phyloP scores from a whole-genome alignment of 2,329 filamentous ascomycete genomes.

The Fusarium drepaniforme region DNA sequence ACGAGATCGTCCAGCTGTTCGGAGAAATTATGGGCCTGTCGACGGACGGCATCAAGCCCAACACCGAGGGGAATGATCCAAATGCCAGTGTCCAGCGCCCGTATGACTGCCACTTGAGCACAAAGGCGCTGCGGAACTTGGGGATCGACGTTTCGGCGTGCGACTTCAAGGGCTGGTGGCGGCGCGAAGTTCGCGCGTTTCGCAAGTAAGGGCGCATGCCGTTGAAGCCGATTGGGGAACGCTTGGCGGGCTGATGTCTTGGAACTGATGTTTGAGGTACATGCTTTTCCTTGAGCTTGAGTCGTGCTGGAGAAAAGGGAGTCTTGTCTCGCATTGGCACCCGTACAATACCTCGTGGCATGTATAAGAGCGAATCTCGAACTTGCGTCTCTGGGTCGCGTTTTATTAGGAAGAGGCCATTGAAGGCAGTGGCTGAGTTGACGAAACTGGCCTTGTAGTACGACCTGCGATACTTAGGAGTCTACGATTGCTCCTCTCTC shows the following conservation, averaged over 20 bases:
- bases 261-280: constrained; percentile 8
- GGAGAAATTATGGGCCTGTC: constrained; percentile 84
- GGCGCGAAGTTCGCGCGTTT: constrained; percentile 70
- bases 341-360: constrained; percentile 1
- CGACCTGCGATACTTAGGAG: background rate
- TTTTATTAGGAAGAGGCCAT: background rate
- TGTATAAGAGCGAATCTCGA: constrained; percentile 3
- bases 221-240: background rate
- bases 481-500: background rate
- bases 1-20: constrained; percentile 85
- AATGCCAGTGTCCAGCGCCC: constrained; percentile 81
- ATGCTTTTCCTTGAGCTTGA: constrained; percentile 15
- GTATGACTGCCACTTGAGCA: constrained; percentile 90
- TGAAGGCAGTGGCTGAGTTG: background rate
- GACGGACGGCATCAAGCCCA: constrained; percentile 74
- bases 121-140: constrained; percentile 76
- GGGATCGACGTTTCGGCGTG: constrained; percentile 81
- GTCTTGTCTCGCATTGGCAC: constrained; percentile 19
- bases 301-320: constrained; percentile 24
- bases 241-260: background rate
- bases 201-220: constrained; percentile 56
- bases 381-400: background rate
- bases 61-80: constrained; percentile 79
- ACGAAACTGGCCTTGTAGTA: background rate
- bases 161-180: constrained; percentile 87